Percentiles rank a stretch among this genome's conserved stretches.
Conservation (phyloP, 2,329 filamentous ascomycete species). For the Hirsutella minnesotensis region DNA sequence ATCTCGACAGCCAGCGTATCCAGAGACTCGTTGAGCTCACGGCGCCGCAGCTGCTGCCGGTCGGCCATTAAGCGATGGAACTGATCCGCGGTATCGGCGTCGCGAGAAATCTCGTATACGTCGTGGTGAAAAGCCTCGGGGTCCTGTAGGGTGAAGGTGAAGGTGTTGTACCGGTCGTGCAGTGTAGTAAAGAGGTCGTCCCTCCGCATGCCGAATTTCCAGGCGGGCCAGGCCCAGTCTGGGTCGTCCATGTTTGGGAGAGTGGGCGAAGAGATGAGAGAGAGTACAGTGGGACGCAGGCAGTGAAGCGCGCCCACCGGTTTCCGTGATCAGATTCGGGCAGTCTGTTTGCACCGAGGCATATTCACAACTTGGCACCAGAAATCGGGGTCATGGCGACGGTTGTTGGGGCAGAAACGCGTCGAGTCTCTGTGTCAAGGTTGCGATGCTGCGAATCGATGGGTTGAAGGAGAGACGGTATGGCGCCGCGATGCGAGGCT, state of each 20-base stretch:
- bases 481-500: not conserved
- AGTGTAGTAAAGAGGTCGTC: conserved; percentile 45
- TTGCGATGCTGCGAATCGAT: conserved; percentile 1
- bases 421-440: conserved; percentile 6
- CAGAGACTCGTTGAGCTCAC: conserved; percentile 42
- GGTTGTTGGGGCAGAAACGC: not conserved
- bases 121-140: conserved; percentile 50
- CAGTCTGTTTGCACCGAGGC: conserved; percentile 5
- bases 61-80: conserved; percentile 42
- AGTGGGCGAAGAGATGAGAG: not conserved
- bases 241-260: conserved; percentile 39
- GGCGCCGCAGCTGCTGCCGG: conserved; percentile 40
- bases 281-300: not conserved
- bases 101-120: conserved; percentile 44
- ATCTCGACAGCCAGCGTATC: conserved; percentile 49
- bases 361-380: conserved; percentile 4
- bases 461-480: not conserved
- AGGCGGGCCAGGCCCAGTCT: conserved; percentile 42
- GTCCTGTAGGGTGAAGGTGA: conserved; percentile 43
- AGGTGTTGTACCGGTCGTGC: conserved; percentile 48
- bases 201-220: conserved; percentile 52
- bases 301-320: not conserved
- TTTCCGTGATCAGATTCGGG: not conserved
- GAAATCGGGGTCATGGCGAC: conserved; percentile 10
- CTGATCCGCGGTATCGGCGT: conserved; percentile 36